A percentile compares a stretch with the other conserved stretches of the same genome.
These are phyloP conservation scores for Themeda triandra DNA, from an alignment of 176 grass and related monocot genomes.

Conservation along the genomic window DNA sequence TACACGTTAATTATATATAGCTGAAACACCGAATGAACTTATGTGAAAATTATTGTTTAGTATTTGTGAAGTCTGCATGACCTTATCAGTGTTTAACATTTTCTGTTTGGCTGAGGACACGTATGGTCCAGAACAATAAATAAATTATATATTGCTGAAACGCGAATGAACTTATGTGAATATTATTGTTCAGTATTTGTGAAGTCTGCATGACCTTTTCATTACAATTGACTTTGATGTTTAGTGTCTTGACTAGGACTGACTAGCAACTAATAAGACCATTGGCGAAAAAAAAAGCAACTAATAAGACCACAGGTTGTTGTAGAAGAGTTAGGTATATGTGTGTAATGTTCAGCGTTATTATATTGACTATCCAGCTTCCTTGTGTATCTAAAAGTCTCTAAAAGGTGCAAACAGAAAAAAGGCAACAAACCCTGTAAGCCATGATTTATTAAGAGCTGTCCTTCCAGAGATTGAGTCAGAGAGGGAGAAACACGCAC, in stretches of 20 bases:
- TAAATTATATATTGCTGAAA: no score
- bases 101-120: no score
- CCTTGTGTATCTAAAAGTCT: background rate
- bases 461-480: background rate
- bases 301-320: background rate
- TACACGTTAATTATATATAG: no score
- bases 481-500: background rate
- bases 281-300: no score
- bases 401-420: background rate
- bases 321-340: background rate
- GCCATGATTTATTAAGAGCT: background rate
- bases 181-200: no score
- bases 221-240: background rate
- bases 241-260: no score
- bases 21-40: no score
- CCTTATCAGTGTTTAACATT: no score
- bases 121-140: no score
- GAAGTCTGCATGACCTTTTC: background rate
- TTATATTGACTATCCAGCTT: background rate
- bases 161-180: no score
- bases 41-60: background rate
- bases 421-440: background rate
- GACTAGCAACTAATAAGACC: no score
- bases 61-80: no score
- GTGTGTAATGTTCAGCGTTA: background rate